Evolutionary conservation across 257 asterid genomes (phyloP), one percentile per base, ranked within the genome.

Genomic region (Cruciata laevipes): DNA sequence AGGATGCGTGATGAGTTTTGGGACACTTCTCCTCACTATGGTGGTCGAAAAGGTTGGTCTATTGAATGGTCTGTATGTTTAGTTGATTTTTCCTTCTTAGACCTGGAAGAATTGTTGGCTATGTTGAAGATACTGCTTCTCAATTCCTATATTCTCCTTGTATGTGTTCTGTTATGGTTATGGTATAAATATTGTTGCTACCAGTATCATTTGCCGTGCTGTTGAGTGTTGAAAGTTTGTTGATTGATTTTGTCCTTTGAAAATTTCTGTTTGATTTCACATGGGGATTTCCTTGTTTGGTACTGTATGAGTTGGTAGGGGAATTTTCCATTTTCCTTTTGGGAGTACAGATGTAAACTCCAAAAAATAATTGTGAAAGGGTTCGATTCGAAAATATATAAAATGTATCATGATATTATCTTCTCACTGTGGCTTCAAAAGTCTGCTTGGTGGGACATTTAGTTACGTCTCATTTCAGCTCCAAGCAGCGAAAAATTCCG

Each of bases 1-100:
- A 95, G 82, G 72, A 83, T 89, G 60, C 83, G 87, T 37, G 96
- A 89, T 61, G 95, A 89, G 86, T 89, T 89, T 61, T 89, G 95
- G 96, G 95, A 89, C 75, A 87, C 96, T 70, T 93, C 96, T 75
- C 95, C 96, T 57, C 96, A 87, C 81, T 79, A 89, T 67, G 96
- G 96, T 65, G 96, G 96, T 23, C 77, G 73, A 23, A 84, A 85
- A 82, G 95, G 96, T 89, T 78, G 65, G 23, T 31, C n/a, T 71
- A 5, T 52, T 11, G 55, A 51, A 11, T 49, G 6, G 59, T 44
- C 21, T 25, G 6, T 53, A 4, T 51, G 2, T 31, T 58, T 8
- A 42, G 30, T 18, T 32, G 16, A 7, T 42, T 25, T 65, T 47
- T 1, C 17, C 33, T 23, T 3, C 5, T 47, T 25, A 40, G 52